Base-by-base conservation (phyloP, 768 basidiomycete species). In the Rhizopogon vesiculosus region DNA sequence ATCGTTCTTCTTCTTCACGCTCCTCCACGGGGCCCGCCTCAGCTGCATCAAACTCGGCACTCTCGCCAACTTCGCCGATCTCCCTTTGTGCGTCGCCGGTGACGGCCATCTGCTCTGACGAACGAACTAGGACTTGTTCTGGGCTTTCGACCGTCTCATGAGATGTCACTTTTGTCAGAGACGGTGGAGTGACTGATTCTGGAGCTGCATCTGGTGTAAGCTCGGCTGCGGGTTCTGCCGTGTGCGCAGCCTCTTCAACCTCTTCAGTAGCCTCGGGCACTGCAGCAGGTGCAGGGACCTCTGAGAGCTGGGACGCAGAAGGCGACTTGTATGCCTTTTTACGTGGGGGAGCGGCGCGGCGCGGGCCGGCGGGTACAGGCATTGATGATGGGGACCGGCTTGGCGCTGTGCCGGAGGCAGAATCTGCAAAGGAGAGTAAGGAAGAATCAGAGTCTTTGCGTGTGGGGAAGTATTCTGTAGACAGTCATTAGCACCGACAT, bases 291-390 rank as follows among this genome's bases (percentile, higher is more conserved):
- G 57, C 38, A 9, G 73, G 69, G 42, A 61, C 69, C 40, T 71
- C 66, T 3, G 69, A 55, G 40, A 68, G 59, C 18, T 59, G 55
- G 19, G 54, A 10, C 2, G 77, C 70, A 10, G 78, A 69, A n/a
- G 76, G 72, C 1, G 81, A 78, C 66, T 82, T 86, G 45, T 73
- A 73, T 5, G 76, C 64, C 63, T 88, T 87, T 70, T 78, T 84
- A 42, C 90, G 76, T 8, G 91, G 91, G 46, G 88, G 89, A 3
- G 78, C 90, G 25, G 88, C 79, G 5, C 91, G 81, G 43, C 87
- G 83, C 42, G 91, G 90, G 16, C 76, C 85, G 13, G 81, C 79
- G 13, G 90, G 89, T 4, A 89, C 76, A 19, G 90, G 89, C 85
- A 93, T 91, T 0, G 82, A 75, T 5, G 74, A 58, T 16, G 82